Conservation (phyloP, 2,329 filamentous ascomycete species). For the Acarospora socialis region DNA sequence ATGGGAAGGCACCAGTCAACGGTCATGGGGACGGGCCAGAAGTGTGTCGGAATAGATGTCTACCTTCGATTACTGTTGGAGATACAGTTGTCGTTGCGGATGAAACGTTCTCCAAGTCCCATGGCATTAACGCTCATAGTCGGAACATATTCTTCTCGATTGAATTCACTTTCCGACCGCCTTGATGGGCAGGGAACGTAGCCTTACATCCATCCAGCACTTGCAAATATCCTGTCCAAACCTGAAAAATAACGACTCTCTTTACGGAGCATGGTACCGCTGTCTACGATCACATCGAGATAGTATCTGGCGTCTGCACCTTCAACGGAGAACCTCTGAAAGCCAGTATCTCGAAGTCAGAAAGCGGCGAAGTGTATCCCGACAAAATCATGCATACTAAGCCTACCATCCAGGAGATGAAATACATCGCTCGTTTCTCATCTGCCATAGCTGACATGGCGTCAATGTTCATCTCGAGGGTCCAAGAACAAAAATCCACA, state of each 20-base stretch:
- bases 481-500: not conserved
- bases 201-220: not conserved
- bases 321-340: not conserved
- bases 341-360: not conserved
- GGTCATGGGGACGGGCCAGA: too few species aligned
- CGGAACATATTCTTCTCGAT: too few species aligned
- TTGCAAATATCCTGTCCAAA: not conserved
- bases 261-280: not conserved
- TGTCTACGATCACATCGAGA: not conserved
- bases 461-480: not conserved
- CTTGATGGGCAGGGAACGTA: too few species aligned
- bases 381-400: not conserved
- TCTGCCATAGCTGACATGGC: constrained; percentile 1
- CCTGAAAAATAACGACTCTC: not conserved
- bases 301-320: not conserved
- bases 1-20: too few species aligned
- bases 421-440: constrained; percentile 1
- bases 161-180: too few species aligned
- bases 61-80: too few species aligned
- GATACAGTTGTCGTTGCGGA: too few species aligned
- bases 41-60: too few species aligned
- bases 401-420: constrained; percentile 1
- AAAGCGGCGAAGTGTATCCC: not conserved
- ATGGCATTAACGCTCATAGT: too few species aligned
- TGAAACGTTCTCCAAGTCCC: too few species aligned